phyloP scores from a whole-genome alignment of 345 rosid species.

The Linum lewisii region DNA sequence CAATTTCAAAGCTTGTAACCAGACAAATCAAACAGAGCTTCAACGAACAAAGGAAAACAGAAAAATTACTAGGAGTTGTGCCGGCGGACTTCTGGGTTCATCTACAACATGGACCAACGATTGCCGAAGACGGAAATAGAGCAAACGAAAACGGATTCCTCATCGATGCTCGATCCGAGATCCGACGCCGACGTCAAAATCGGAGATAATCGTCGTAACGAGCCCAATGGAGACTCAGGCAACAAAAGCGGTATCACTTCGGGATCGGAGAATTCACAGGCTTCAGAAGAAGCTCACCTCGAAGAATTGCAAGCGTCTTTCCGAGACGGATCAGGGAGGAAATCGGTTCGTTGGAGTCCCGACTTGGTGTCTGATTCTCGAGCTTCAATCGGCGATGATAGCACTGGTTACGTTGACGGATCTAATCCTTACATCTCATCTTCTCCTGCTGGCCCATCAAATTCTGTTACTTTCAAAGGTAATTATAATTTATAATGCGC shows the following conservation, averaged over 20 bases:
- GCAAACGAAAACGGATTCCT: neutral
- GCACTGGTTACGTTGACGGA: neutral
- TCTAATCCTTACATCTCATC: constrained; percentile 4
- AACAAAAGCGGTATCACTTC: neutral
- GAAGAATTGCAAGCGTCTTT: neutral
- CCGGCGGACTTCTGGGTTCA: neutral
- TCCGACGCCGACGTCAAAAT: neutral
- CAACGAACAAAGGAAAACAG: neutral
- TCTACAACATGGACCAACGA: neutral
- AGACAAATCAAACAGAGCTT: neutral
- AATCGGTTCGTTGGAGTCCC: constrained; percentile 12
- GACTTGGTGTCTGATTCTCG: constrained; percentile 12
- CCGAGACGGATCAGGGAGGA: constrained; percentile 1
- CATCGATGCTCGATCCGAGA: neutral
- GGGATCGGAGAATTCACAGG: neutral
- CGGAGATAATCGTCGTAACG: neutral
- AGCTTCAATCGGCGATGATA: neutral
- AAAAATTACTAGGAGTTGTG: neutral
- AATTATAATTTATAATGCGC: neutral
- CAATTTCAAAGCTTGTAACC: neutral
- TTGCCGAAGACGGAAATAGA: neutral
- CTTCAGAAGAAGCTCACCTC: neutral
- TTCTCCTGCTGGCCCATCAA: neutral
- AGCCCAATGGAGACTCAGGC: neutral
- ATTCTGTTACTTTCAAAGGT: constrained; percentile 6